phyloP scores from a whole-genome alignment of 495 filamentous ascomycete genomes.

The Talaromyces borbonicus region DNA sequence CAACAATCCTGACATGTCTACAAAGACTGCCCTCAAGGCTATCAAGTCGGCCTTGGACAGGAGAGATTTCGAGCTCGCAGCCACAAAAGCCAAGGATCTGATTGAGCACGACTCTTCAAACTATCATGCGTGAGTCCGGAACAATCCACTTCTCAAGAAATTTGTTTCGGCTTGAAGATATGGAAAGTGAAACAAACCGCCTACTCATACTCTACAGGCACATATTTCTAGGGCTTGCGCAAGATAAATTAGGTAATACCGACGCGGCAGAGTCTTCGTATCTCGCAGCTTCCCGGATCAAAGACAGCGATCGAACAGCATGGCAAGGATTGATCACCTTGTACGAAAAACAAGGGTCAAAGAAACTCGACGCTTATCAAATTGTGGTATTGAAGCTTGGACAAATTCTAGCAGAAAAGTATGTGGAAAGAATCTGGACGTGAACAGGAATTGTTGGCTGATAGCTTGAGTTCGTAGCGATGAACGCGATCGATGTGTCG shows the following conservation, averaged over 20 bases:
- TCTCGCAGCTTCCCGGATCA: constrained; percentile 56
- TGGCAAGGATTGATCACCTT: constrained; percentile 88
- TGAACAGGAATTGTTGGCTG: constrained; percentile 8
- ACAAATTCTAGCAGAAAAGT: constrained; percentile 58
- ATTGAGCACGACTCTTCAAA: constrained; percentile 64
- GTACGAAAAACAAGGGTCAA: constrained; percentile 64
- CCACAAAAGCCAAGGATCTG: constrained; percentile 53
- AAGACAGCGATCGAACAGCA: constrained; percentile 53
- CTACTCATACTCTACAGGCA: constrained; percentile 35
- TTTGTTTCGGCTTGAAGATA: neutral
- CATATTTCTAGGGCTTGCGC: constrained; percentile 71
- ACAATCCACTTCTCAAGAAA: neutral
- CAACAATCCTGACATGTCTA: constrained; percentile 38
- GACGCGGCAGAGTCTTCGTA: constrained; percentile 70
- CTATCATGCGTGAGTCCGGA: constrained; percentile 61
- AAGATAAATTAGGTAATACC: constrained; percentile 61
- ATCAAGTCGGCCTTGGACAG: constrained; percentile 70
- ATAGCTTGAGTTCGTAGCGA: constrained; percentile 26
- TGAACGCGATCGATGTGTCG: constrained; percentile 63
- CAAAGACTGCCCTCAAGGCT: constrained; percentile 75
- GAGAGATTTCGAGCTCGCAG: constrained; percentile 66
- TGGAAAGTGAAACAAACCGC: neutral
- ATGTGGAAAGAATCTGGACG: constrained; percentile 26
- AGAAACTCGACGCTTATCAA: constrained; percentile 65
- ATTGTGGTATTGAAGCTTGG: constrained; percentile 60